Base-by-base conservation (phyloP, 2,329 filamentous ascomycete genomes). In the Incumbomyces lentus region DNA sequence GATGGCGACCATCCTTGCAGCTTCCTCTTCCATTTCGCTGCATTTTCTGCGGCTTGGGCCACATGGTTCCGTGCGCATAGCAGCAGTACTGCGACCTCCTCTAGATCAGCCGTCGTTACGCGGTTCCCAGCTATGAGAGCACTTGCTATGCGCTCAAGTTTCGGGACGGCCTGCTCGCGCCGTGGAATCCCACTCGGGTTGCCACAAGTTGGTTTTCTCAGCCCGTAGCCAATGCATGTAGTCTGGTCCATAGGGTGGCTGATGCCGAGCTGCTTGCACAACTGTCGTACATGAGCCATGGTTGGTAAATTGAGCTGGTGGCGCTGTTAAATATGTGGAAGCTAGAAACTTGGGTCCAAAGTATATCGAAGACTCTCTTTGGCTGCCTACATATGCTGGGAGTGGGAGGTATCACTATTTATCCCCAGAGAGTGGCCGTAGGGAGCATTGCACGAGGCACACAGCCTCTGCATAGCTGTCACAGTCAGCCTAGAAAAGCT, bases 171-270 rank as follows among this genome's bases (percentile, higher is more conserved):
- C 18, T 40, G 17, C 18, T 19, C 3, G 13, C 38, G 17, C 22
- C 18, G 29, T 2, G 16, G 12, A 26, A 5, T 14, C 17, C 18
- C 38, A 6, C 14, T 26, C 7, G 16, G 12, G 7, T 26, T 40
- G 7, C 19, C 8, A 26, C 38, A 40, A 22, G 7, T 11, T 26
- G 38, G 38, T 13, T 29, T 40, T 29, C 10, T n/a, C 18, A 26
- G 38, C 7, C 38, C 38, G 30, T 40, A 40, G 2, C 38, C 38
- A 12, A 40, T 40, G 38, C 38, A 40, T 22, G 38, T 29, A 14
- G 18, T 14, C 6, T 40, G 38, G 7, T 22, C 19, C 12, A 40
- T 6, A 13, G 38, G 38, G 16, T 40, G 18, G 4, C 8, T 29
- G 19, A 40, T n/a, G 19, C 17, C 16, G 3, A 40, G 38, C 13